Evolutionary conservation across 495 filamentous ascomycete genomes (phyloP).

Genomic region (Hypoxylon fragiforme): DNA sequence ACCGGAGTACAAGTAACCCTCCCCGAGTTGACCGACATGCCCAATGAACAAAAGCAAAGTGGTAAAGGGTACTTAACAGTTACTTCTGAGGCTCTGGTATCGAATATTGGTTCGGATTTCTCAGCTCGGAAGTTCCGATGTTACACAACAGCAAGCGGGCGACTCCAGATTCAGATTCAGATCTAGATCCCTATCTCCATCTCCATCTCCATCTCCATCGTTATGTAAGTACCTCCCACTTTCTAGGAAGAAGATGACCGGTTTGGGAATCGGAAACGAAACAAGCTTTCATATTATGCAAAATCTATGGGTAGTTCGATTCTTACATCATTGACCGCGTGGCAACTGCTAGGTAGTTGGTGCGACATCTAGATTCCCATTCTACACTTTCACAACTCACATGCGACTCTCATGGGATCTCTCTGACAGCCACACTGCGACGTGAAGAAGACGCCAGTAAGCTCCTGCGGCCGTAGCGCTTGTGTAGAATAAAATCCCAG

Average conservation of each 20-base stretch:
- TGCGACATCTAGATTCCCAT: constrained; percentile 11
- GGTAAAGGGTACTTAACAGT: constrained; percentile 23
- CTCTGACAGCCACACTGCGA: background rate
- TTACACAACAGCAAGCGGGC: constrained; percentile 35
- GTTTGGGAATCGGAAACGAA: constrained; percentile 8
- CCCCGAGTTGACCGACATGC: constrained; percentile 22
- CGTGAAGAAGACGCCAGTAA: constrained; percentile 1
- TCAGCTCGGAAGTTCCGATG: constrained; percentile 31
- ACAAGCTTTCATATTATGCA: constrained; percentile 17
- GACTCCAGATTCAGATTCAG: too few relatives aligned
- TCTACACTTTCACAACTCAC: background rate
- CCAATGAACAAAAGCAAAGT: background rate
- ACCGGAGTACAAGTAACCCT: constrained; percentile 6
- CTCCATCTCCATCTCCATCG: too few relatives aligned
- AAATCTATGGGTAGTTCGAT: constrained; percentile 6
- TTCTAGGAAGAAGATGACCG: constrained; percentile 13
- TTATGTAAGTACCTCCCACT: constrained; percentile 29
- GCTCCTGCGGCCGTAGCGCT: constrained; percentile 5
- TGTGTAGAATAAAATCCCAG: background rate
- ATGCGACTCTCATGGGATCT: constrained; percentile 2
- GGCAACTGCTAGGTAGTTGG: background rate
- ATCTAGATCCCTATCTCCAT: too few relatives aligned
- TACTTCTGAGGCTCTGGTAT: constrained; percentile 33
- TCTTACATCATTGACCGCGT: constrained; percentile 15
- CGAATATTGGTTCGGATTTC: constrained; percentile 33